Base-by-base conservation (phyloP, 306 rosid species). In the Ormosia semicastrata region DNA sequence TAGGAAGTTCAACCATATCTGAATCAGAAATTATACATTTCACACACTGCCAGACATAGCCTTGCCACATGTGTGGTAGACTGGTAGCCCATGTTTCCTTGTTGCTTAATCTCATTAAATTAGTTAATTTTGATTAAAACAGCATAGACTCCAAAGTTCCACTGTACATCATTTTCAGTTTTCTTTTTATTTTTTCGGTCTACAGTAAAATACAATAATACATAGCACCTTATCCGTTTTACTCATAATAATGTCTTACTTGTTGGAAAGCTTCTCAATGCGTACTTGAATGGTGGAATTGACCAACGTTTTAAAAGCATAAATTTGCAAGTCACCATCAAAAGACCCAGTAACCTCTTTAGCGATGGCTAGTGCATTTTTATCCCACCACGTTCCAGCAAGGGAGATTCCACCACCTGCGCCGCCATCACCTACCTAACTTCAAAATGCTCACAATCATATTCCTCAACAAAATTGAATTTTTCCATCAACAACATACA, bases 331-430 rank as follows among this genome's bases (percentile, higher is more conserved):
- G 65, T 93, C 92, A 7, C 94, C 98, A 14, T 89, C 88, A 67
- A 95, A 93, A 41, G 95, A 88, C 40, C 63, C 77, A 53, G 87
- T 70, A 71, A 93, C 94, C 80, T 90, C 95, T 84, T 91, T 92
- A 37, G 99, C 98, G 39, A 95, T 83, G 37, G 89, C 90, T 36
- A 93, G 62, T 29, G 97, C 97, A 12, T 91, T 90, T 71, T 93
- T 85, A 85, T 95, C 99, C 99, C 99, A 95, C 99, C 93, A 93
- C 2, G 91, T 83, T 80, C 94, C 95, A 0, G 97, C 97, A 58
- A 93, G 94, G 13, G 95, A 90, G 83, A 93, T 83, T 62, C 99
- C 99, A 69, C 98, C 97, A 2, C 98, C 99, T 57, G 84, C 92
- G 3, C 83, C 95, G 15, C 99, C 98, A 87, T 93, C 99, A 62